Base-by-base conservation (phyloP, 768 basidiomycete genomes). In the Termitomyces sp. region DNA sequence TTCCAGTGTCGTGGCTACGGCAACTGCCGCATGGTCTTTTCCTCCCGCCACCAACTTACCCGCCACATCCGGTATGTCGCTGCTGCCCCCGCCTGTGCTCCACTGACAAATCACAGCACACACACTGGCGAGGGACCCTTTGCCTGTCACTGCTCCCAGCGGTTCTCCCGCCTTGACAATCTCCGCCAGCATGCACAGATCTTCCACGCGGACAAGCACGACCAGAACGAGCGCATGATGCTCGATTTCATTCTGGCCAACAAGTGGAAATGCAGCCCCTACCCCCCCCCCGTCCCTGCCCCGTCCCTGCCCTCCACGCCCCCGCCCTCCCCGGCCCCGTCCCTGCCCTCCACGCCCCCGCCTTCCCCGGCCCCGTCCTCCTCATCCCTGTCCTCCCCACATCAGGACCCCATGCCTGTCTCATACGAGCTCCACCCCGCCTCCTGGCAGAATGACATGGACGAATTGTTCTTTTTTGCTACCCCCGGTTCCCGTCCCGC, bases 91-190 rank as follows among this genome's bases (percentile, higher is more conserved):
- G 36, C 36, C 6, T n/a, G n/a, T n/a, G 36, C 36, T 6, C 16
- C 3, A 2, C 37, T 39, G 5, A 39, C 13, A 15, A 1, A 1
- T 0, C 37, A 6, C 75, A 98, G 95, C 65, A 98, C 97, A 82
- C 96, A 98, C 73, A 98, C 96, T 4, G 96, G 96, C 61, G 96
- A 98, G 70, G 86, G 95, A 20, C 96, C 96, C 18, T 98, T 98
- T 73, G 84, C 87, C 42, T 98, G 96, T 68, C 95, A 98, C 70
- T 98, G 96, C 77, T 83, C 87, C 13, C 95, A 96, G 72, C 89
- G 95, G 64, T 98, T 98, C 70, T 95, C 93, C 6, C 87, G 96
- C 13, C 87, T 98, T 69, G 96, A 98, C 75, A 98, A 98, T 69
- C 83, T 98, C 2, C 87, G 96, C 48, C 96, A 98, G 70, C 96